These are phyloP conservation scores for Heliophila coronopifolia DNA, from an alignment of 441 rosid species.

Conservation along the genomic window DNA sequence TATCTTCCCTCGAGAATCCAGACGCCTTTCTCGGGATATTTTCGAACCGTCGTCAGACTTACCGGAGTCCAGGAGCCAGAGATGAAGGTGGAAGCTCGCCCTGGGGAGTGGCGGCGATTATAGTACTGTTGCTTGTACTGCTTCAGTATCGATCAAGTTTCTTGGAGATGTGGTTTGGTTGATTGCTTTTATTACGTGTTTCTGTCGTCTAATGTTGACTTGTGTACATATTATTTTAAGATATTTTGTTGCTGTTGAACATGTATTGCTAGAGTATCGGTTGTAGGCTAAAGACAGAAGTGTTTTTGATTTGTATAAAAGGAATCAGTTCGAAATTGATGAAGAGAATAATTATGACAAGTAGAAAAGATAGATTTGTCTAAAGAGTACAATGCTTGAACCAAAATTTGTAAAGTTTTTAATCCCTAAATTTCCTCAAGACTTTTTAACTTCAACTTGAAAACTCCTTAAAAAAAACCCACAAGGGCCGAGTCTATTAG, in stretches of 20 bases:
- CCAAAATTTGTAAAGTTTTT: constrained; percentile 11
- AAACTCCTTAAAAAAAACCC: constrained; percentile 27
- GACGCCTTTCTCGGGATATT: constrained; percentile 45
- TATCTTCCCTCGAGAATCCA: constrained; percentile 55
- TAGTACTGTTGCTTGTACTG: constrained; percentile 60
- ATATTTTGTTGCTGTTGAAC: too few species aligned
- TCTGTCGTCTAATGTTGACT: constrained; percentile 2
- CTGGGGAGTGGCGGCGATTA: constrained; percentile 83
- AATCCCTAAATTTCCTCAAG: constrained; percentile 21
- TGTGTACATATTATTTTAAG: too few species aligned
- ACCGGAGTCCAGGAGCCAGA: constrained; percentile 27
- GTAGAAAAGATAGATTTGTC: constrained; percentile 7
- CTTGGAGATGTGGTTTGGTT: constrained; percentile 58
- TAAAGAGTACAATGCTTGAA: constrained; percentile 23
- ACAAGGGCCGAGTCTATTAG: constrained; percentile 15
- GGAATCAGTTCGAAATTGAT: too few species aligned
- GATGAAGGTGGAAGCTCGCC: constrained; percentile 74
- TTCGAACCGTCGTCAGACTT: constrained; percentile 40
- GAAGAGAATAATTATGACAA: constrained; percentile 18
- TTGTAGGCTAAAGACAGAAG: too few species aligned
- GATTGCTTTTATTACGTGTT: background rate
- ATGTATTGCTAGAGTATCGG: too few species aligned
- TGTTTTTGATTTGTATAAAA: too few species aligned
- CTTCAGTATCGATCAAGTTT: constrained; percentile 60
- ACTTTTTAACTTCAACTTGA: constrained; percentile 5